Conservation (phyloP, 768 basidiomycete species). For the Suillus alpinus region DNA sequence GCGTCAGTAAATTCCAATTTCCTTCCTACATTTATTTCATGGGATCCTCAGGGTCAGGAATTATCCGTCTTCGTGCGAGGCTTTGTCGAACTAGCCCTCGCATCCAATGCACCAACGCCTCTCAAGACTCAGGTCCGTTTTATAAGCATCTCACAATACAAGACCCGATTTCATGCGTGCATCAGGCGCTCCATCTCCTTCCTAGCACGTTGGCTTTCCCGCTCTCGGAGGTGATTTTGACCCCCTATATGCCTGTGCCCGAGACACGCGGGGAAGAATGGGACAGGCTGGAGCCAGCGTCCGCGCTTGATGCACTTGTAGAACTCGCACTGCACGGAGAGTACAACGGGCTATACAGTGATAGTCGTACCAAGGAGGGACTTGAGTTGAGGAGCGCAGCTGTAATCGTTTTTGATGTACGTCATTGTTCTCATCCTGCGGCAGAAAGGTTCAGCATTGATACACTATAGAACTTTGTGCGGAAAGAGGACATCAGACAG, state of each 20-base stretch:
- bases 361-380: constrained; percentile 58
- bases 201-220: constrained; percentile 54
- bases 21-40: constrained; percentile 4
- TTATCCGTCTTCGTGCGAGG: constrained; percentile 63
- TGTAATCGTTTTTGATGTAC: constrained; percentile 80
- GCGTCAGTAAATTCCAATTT: constrained; percentile 40
- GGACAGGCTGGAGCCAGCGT: constrained; percentile 80
- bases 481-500: constrained; percentile 66
- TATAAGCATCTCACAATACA: constrained; percentile 1
- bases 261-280: constrained; percentile 90
- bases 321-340: constrained; percentile 86
- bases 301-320: constrained; percentile 80
- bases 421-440: constrained; percentile 4
- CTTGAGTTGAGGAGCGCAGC: constrained; percentile 77
- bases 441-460: neutral
- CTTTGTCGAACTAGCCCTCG: constrained; percentile 82
- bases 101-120: constrained; percentile 88
- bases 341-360: constrained; percentile 65
- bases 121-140: constrained; percentile 78
- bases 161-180: constrained; percentile 25
- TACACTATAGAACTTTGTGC: constrained; percentile 62
- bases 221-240: constrained; percentile 63
- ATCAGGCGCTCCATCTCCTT: constrained; percentile 57
- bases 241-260: constrained; percentile 74
- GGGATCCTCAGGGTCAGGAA: constrained; percentile 49